Evolutionary conservation across 495 filamentous ascomycete genomes (phyloP), one percentile per base, ranked within the genome.

Genomic region (Penicillium chermesinum): DNA sequence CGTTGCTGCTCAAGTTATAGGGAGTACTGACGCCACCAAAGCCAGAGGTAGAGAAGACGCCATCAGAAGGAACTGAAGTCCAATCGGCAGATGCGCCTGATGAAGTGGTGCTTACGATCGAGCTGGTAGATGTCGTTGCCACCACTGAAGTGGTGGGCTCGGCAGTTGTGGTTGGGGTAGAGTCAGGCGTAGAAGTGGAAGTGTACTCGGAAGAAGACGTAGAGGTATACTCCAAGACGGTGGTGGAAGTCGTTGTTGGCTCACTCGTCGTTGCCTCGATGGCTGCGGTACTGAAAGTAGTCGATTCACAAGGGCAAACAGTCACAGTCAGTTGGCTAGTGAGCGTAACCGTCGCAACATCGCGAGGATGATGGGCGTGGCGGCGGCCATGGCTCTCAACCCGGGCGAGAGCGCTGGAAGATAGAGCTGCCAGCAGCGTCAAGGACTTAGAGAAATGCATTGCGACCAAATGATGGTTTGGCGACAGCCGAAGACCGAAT

Each of bases 371-470:
- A 30, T 30, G 25, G 35, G 20, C 44, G 30, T 62, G 53, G 35
- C 65, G 65, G 30, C 63, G 60, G 15, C 50, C 56, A 38, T 63
- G 49, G 34, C 52, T 54, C 17, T 63, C 37, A 3, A 48, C 43
- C 6, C 36, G 50, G 44, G 65, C 60, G 1, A 63, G 19, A 13
- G 58, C 30, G 54, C 59, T 50, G 30, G 52, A 57, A 41, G 60
- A 49, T 9, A 65, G 41, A 35, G 66, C 64, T 57, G 62, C 62
- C 44, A 69, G 59, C 48, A 69, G 59, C 58, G 60, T 20, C 7
- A 67, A 41, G 58, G 63, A 62, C 53, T 63, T 61, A 49, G 53
- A 46, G 53, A 67, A 54, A 8, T 55, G 60, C 66, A 69, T 69
- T 38, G 51, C 59, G 43, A 12, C 14, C 25, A 39, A 36, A 45